Conservation (phyloP, 306 rosid species). For the Acacia melanoxylon region DNA sequence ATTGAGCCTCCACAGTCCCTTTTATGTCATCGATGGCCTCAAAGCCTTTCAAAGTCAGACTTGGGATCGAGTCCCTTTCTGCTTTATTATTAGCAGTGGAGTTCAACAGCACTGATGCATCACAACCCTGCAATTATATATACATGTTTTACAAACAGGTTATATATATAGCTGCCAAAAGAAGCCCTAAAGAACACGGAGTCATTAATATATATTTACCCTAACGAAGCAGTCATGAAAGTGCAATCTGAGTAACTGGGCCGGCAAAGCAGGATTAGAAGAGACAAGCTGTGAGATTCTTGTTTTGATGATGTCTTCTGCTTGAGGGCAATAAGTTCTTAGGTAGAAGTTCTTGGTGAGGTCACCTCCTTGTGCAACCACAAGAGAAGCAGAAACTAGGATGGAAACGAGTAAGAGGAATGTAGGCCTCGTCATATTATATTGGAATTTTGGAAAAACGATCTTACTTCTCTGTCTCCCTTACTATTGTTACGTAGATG, state of each 20-base stretch:
- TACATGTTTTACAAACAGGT: neutral
- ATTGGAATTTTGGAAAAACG: neutral
- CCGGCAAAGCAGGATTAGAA: slow-evolving; percentile 42
- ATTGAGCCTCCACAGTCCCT: slow-evolving; percentile 39
- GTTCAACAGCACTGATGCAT: slow-evolving; percentile 56
- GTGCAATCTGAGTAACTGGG: slow-evolving; percentile 57
- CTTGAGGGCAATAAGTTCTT: slow-evolving; percentile 34
- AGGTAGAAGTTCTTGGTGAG: slow-evolving; percentile 50
- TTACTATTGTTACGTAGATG: neutral
- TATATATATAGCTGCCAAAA: neutral
- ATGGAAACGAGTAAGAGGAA: slow-evolving; percentile 28
- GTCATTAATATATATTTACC: slow-evolving; percentile 23
- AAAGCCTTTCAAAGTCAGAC: slow-evolving; percentile 43
- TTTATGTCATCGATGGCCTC: slow-evolving; percentile 59
- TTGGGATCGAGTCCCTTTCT: slow-evolving; percentile 52
- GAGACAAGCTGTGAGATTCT: slow-evolving; percentile 39
- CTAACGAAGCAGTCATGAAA: slow-evolving; percentile 71
- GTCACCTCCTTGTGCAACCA: slow-evolving; percentile 39
- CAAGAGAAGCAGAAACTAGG: slow-evolving; percentile 26
- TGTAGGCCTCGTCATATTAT: slow-evolving; percentile 42
- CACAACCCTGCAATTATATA: slow-evolving; percentile 52
- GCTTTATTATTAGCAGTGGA: slow-evolving; percentile 42
- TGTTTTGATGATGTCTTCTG: slow-evolving; percentile 42
- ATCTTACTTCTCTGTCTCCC: neutral
- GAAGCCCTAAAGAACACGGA: too few species aligned